These are phyloP conservation scores for Gossypium bickii DNA, from an alignment of 345 rosid genomes.

Conservation along the genomic window DNA sequence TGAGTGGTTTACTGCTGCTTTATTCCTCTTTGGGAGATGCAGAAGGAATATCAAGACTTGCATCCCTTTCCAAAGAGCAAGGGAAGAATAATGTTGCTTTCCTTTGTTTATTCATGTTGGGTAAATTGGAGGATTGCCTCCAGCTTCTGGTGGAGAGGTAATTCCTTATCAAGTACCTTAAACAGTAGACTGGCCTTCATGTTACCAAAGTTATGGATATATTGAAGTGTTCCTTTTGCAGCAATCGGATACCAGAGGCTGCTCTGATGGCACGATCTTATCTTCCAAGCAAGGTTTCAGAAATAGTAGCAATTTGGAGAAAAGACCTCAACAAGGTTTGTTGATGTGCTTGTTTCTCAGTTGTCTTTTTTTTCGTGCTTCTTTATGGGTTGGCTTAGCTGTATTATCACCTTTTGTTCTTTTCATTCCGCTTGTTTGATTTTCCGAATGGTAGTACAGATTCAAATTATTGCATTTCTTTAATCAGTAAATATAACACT, in stretches of 20 bases:
- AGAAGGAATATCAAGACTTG: slow-evolving; percentile 79
- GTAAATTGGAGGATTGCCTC: slow-evolving; percentile 92
- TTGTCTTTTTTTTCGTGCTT: not conserved
- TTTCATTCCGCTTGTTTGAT: not conserved
- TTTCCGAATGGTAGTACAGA: not conserved
- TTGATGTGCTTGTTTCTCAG: not conserved
- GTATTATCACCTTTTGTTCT: not conserved
- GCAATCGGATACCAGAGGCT: slow-evolving; percentile 99
- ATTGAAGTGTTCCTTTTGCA: slow-evolving; percentile 34
- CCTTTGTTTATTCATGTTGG: slow-evolving; percentile 86
- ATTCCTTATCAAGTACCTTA: slow-evolving; percentile 18
- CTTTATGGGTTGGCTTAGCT: not conserved
- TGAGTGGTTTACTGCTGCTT: slow-evolving; percentile 92
- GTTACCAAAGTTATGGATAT: slow-evolving; percentile 10
- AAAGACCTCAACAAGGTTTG: slow-evolving; percentile 86
- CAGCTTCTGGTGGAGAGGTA: slow-evolving; percentile 91
- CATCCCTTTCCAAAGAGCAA: slow-evolving; percentile 82
- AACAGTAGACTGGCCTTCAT: slow-evolving; percentile 5
- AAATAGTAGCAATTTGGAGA: slow-evolving; percentile 94
- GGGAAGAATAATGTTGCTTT: slow-evolving; percentile 97
- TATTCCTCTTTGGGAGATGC: slow-evolving; percentile 97
- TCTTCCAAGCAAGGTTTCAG: slow-evolving; percentile 97
- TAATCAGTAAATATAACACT: not conserved
- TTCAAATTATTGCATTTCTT: not conserved
- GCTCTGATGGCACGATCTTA: slow-evolving; percentile 98